phyloP scores from a whole-genome alignment of 2,329 filamentous ascomycete genomes.

The Lasiodiplodia sp. region DNA sequence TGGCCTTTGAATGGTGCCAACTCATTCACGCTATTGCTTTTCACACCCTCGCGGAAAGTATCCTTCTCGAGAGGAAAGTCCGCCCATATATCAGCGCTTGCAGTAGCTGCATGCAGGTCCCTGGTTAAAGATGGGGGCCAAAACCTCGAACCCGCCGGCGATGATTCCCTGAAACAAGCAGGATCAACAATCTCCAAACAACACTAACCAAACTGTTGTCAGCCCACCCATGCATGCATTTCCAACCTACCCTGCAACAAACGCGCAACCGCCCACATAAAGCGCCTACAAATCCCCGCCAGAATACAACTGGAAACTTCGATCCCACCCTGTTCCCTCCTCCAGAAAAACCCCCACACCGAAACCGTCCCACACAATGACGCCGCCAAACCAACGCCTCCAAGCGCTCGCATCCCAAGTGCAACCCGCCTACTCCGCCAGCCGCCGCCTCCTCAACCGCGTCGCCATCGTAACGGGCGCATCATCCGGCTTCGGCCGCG shows the following conservation, averaged over 20 bases:
- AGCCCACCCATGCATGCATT: not conserved
- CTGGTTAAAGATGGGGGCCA: not conserved
- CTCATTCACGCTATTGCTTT: not conserved
- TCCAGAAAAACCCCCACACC: not conserved
- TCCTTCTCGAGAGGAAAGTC: not conserved
- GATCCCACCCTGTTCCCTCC: too few species aligned
- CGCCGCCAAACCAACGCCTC: not conserved
- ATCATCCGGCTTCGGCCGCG: constrained; percentile 43
- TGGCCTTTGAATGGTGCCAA: not conserved
- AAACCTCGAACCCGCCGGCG: not conserved
- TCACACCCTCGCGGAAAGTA: not conserved
- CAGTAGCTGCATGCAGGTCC: too few species aligned
- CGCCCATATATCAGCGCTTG: not conserved
- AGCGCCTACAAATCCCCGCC: too few species aligned
- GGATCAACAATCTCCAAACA: not conserved
- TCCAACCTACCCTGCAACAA: not conserved
- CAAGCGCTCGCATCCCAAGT: not conserved
- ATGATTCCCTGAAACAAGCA: not conserved
- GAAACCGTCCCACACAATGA: not conserved
- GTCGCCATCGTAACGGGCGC: constrained; percentile 43
- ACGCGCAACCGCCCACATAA: not conserved
- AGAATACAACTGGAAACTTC: too few species aligned
- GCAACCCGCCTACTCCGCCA: not conserved
- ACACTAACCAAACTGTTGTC: too few species aligned
- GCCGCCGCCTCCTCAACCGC: constrained; percentile 26